Conservation (phyloP, 805 yeast genomes). For the Helenozyma rhizophorensis region DNA sequence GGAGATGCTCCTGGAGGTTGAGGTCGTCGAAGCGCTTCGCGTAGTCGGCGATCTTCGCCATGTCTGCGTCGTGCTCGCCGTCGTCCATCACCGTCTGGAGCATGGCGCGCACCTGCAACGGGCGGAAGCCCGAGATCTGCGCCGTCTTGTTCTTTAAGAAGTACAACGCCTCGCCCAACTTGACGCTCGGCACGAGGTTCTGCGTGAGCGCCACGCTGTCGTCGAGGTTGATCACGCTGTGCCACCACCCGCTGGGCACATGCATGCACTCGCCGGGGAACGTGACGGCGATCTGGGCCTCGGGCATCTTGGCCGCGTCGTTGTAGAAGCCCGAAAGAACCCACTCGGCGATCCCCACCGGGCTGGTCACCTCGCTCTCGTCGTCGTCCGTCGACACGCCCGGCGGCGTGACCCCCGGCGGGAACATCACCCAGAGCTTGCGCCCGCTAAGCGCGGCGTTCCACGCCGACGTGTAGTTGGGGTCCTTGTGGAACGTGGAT, state of each 20-base stretch:
- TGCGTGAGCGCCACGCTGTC: conserved; percentile 86
- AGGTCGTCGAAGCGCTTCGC: conserved; percentile 22
- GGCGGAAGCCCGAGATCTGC: conserved; percentile 79
- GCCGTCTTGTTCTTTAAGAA: conserved; percentile 63
- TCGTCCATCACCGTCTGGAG: conserved; percentile 22
- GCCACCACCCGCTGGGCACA: conserved; percentile 99
- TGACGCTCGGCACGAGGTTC: conserved; percentile 72
- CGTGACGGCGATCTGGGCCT: conserved; percentile 62
- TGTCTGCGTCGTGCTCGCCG: conserved; percentile 9
- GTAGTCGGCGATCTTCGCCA: conserved; percentile 22
- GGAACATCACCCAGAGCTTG: conserved; percentile 87
- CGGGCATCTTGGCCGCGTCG: conserved; percentile 54
- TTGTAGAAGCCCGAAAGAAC: conserved; percentile 75
- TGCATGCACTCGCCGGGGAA: conserved; percentile 80
- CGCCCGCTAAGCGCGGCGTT: conserved; percentile 70
- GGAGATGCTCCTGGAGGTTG: conserved; percentile 17
- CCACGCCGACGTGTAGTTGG: conserved; percentile 90
- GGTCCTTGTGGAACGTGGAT: conserved; percentile 90
- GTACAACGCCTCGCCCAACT: conserved; percentile 55
- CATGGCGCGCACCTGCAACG: conserved; percentile 42
- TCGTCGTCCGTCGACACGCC: conserved; percentile 75
- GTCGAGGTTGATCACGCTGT: conserved; percentile 78
- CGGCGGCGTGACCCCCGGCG: conserved; percentile 73
- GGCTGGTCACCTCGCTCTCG: conserved; percentile 87
- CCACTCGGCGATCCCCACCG: conserved; percentile 94